These are phyloP conservation scores for Trichoderma oligosporum DNA, from an alignment of 2,329 filamentous ascomycete genomes.

Conservation along the genomic window DNA sequence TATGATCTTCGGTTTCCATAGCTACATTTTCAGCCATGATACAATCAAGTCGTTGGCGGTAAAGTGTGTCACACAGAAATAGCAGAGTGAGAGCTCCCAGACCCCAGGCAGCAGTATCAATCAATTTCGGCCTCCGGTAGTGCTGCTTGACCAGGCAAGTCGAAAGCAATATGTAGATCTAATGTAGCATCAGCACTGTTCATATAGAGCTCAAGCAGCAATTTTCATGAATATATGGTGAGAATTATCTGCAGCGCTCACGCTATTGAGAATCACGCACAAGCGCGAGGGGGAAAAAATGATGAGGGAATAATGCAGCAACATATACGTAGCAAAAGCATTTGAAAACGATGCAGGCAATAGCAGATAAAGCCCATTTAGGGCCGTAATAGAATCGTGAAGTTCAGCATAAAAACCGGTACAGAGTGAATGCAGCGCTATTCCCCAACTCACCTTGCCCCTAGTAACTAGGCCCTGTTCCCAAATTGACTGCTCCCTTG, in stretches of 20 bases:
- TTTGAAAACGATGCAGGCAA: neutral
- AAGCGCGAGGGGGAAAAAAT: neutral
- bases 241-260: neutral
- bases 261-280: neutral
- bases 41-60: neutral
- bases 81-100: neutral
- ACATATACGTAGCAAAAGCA: neutral
- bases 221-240: neutral
- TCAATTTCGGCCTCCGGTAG: neutral
- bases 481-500: constrained; percentile 1
- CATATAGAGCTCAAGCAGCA: neutral
- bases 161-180: neutral
- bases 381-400: neutral
- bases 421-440: constrained; percentile 1
- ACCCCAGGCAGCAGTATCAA: neutral
- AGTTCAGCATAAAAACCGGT: neutral
- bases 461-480: neutral
- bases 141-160: neutral
- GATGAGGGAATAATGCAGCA: neutral
- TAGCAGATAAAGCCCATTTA: neutral
- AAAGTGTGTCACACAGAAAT: neutral
- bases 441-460: constrained; percentile 4
- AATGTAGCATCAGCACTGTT: neutral
- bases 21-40: constrained; percentile 25
- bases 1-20: constrained; percentile 44